Percentiles rank a stretch among this genome's conserved stretches.
Conservation (phyloP, 441 rosid species). For the Gossypium gossypioides region DNA sequence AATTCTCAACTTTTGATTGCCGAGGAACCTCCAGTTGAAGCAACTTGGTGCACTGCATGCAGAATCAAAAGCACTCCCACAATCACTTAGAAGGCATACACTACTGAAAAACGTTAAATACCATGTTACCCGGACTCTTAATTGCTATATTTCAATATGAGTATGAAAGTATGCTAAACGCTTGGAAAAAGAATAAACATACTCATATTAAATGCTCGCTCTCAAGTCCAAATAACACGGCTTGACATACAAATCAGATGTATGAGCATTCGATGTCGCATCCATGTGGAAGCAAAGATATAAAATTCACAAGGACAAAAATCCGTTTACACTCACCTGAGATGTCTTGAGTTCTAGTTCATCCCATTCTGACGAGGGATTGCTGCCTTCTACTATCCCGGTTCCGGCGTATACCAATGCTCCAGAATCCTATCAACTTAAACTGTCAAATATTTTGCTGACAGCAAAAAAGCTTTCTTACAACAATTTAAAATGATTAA, state of each 20-base stretch:
- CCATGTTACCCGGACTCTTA: not conserved
- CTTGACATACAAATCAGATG: not conserved
- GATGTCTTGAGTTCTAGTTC: slow-evolving; percentile 90
- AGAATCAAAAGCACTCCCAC: not conserved
- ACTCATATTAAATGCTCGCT: not conserved
- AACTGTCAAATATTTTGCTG: slow-evolving; percentile 10
- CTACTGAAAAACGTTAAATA: not conserved
- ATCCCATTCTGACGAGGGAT: slow-evolving; percentile 79
- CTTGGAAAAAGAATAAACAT: not conserved
- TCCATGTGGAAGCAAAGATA: not conserved
- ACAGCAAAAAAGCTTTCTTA: not conserved
- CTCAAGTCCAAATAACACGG: not conserved
- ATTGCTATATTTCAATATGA: not conserved
- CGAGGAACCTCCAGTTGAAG: slow-evolving; percentile 54
- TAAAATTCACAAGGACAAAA: not conserved
- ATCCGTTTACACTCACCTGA: slow-evolving; percentile 41
- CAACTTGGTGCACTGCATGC: slow-evolving; percentile 64
- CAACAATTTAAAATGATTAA: not conserved
- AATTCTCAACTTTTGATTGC: slow-evolving; percentile 25
- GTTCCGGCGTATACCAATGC: slow-evolving; percentile 85
- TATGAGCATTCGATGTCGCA: not conserved
- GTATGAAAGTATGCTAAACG: not conserved
- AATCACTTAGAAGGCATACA: not conserved
- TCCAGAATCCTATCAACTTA: slow-evolving; percentile 50
- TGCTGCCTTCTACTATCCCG: slow-evolving; percentile 83